Evolutionary conservation across 2,329 filamentous ascomycete species (phyloP).

Genomic region (Fonsecaea erecta): DNA sequence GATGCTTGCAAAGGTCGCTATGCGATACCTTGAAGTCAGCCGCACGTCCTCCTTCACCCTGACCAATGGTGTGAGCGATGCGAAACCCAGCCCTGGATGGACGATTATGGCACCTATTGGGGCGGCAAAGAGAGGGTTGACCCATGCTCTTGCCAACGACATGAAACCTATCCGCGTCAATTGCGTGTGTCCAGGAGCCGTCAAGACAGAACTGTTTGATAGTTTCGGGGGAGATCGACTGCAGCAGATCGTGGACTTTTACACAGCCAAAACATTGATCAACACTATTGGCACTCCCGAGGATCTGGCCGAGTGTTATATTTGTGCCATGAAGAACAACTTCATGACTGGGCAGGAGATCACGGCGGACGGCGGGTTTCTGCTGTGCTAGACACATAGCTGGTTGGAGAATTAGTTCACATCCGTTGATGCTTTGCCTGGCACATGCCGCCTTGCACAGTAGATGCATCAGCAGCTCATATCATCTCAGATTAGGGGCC

Average conservation of each 20-base stretch:
- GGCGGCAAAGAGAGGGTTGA: constrained; percentile 42
- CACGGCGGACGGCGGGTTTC: constrained; percentile 45
- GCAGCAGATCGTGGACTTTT: constrained; percentile 43
- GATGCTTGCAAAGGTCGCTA: constrained; percentile 49
- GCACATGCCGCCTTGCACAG: not conserved
- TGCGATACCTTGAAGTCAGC: constrained; percentile 42
- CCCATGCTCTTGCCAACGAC: constrained; percentile 48
- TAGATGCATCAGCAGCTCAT: not conserved
- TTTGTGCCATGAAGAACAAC: constrained; percentile 51
- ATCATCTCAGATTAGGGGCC: not conserved
- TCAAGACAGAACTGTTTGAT: constrained; percentile 49
- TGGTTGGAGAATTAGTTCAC: not conserved
- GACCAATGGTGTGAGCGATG: constrained; percentile 46
- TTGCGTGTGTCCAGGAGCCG: constrained; percentile 47
- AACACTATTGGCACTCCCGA: constrained; percentile 40
- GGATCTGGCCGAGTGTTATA: constrained; percentile 52
- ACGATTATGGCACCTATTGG: constrained; percentile 39
- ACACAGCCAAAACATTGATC: constrained; percentile 40
- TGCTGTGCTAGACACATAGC: constrained; percentile 33
- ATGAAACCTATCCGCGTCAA: constrained; percentile 52
- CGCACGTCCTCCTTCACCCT: constrained; percentile 46
- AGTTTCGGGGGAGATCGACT: constrained; percentile 32
- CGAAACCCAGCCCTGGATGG: constrained; percentile 45
- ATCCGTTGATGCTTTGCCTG: not conserved
- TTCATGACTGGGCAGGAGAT: constrained; percentile 46